Conservation (phyloP, 345 rosid species). For the Eucalyptus tenuipes region DNA sequence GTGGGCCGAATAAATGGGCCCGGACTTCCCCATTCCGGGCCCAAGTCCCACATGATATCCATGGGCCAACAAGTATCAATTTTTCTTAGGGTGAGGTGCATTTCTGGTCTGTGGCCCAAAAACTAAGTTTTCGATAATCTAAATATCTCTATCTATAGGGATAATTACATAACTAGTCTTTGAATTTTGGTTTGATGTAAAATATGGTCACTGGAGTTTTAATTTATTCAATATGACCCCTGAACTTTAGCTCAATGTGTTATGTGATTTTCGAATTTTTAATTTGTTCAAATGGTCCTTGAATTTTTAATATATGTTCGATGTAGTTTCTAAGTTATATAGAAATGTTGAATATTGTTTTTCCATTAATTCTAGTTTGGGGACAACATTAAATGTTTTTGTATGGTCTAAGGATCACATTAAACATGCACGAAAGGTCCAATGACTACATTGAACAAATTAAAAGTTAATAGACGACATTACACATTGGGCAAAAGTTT, state of each 20-base stretch:
- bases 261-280: rapidly evolving
- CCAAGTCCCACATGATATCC: background rate
- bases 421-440: rapidly evolving
- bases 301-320: rapidly evolving
- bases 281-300: rapidly evolving
- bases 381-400: rapidly evolving
- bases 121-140: background rate
- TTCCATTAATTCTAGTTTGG: too few relatives aligned
- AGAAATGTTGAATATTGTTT: background rate
- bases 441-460: rapidly evolving
- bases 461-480: too few relatives aligned
- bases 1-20: background rate
- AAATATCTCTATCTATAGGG: background rate
- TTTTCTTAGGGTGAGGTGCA: background rate
- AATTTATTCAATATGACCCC: rapidly evolving
- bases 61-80: background rate
- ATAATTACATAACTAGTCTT: too few relatives aligned
- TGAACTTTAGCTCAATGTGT: rapidly evolving
- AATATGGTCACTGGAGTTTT: rapidly evolving
- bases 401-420: rapidly evolving
- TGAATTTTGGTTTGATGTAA: too few relatives aligned
- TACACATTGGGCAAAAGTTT: rapidly evolving
- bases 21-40: background rate
- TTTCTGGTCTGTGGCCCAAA: background rate
- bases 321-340: too few relatives aligned